Conservation (phyloP, 2,329 filamentous ascomycete species). For the Hymenoscyphus linearis region DNA sequence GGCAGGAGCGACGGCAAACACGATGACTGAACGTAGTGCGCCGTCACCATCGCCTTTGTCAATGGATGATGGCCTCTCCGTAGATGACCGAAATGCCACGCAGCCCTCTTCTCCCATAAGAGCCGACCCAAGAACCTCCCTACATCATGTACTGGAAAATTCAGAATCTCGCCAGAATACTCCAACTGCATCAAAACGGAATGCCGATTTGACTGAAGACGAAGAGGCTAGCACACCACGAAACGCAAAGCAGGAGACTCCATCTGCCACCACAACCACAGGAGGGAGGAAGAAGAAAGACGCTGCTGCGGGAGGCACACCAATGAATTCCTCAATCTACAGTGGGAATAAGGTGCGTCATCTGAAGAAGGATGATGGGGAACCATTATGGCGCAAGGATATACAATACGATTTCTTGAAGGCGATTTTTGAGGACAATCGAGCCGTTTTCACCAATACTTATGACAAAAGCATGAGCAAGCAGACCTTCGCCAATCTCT, state of each 20-base stretch:
- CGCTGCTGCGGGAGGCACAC: conserved; percentile 15
- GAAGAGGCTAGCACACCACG: conserved; percentile 28
- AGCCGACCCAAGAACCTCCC: conserved; percentile 25
- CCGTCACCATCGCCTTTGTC: conserved; percentile 25
- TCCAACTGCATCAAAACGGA: conserved; percentile 13
- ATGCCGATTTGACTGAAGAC: conserved; percentile 29
- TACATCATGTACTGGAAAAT: conserved; percentile 25
- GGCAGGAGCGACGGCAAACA: conserved; percentile 1
- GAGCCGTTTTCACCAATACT: conserved; percentile 80
- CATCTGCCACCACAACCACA: conserved; percentile 12
- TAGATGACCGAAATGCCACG: conserved; percentile 26
- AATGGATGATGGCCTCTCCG: conserved; percentile 20
- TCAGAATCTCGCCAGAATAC: conserved; percentile 24
- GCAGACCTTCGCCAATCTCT: conserved; percentile 87
- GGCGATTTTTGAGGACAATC: conserved; percentile 70
- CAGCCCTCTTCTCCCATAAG: conserved; percentile 27
- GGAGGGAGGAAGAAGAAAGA: conserved; percentile 24
- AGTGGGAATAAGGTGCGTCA: conserved; percentile 64
- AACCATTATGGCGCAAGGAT: conserved; percentile 79
- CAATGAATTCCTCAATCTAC: conserved; percentile 25
- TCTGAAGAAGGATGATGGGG: conserved; percentile 83
- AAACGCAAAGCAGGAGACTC: conserved; percentile 12
- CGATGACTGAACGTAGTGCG: conserved; percentile 17
- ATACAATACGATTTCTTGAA: conserved; percentile 85
- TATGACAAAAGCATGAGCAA: conserved; percentile 62